Percentiles rank a stretch among this genome's conserved stretches.
These are phyloP conservation scores for Vachellia pachyceras DNA, from an alignment of 306 rosid species.

Conservation along the genomic window DNA sequence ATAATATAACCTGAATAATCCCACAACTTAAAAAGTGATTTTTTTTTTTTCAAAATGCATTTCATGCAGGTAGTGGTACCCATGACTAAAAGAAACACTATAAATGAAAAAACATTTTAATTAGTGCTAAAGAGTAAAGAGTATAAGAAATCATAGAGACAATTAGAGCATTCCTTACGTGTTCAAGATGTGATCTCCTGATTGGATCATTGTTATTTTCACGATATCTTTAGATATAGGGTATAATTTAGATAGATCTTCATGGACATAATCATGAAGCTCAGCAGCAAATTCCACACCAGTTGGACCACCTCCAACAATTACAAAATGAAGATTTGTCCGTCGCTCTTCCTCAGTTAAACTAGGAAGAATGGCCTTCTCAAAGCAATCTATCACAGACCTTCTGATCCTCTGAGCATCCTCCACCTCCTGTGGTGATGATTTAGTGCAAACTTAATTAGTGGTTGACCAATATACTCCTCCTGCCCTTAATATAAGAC, in stretches of 20 bases:
- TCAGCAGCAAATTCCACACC: constrained; percentile 99
- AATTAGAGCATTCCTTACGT: constrained; percentile 55
- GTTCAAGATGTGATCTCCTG: constrained; percentile 98
- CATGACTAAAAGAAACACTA: not conserved
- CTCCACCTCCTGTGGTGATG: constrained; percentile 78
- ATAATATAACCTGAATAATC: too few species aligned
- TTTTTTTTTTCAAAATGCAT: not conserved
- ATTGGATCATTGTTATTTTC: constrained; percentile 86
- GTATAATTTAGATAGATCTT: constrained; percentile 77
- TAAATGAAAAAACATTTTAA: not conserved
- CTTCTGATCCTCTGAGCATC: constrained; percentile 87
- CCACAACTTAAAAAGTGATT: too few species aligned
- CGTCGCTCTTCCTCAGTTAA: constrained; percentile 72
- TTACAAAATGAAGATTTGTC: constrained; percentile 89
- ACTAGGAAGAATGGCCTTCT: constrained; percentile 83
- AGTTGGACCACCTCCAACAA: constrained; percentile 99
- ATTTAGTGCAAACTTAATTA: constrained; percentile 26
- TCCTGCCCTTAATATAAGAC: too few species aligned
- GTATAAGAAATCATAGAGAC: not conserved
- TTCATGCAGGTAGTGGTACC: not conserved
- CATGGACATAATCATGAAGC: constrained; percentile 83
- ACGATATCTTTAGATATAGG: constrained; percentile 75
- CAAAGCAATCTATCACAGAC: constrained; percentile 93
- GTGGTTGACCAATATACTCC: not conserved
- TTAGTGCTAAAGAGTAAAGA: too few species aligned